phyloP scores from a whole-genome alignment of 2,329 filamentous ascomycete genomes.

The Fusarium liriodendri region DNA sequence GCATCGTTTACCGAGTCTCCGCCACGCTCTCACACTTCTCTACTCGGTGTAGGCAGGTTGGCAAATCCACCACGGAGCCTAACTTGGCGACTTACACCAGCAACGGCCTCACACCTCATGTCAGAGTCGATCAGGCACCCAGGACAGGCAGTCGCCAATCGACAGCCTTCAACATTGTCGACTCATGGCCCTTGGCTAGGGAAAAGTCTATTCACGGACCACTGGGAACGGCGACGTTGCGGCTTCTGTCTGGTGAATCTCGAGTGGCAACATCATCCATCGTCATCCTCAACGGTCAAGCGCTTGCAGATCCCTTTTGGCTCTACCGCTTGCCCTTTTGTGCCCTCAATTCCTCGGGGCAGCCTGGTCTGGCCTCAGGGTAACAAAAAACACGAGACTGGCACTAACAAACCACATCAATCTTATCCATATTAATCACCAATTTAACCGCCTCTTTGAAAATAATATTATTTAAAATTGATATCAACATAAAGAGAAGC shows the following conservation, averaged over 20 bases:
- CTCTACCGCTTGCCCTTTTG: neutral
- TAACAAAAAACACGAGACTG: no score
- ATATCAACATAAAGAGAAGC: no score
- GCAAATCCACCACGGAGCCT: neutral
- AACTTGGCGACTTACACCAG: neutral
- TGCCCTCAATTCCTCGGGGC: neutral
- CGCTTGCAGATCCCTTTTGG: conserved; percentile 1
- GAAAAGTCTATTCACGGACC: conserved; percentile 8
- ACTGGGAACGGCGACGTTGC: neutral
- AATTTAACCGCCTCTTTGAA: no score
- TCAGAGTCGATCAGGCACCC: neutral
- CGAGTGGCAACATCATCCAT: conserved; percentile 27
- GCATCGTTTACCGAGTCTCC: neutral
- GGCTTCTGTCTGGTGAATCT: neutral
- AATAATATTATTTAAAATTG: no score
- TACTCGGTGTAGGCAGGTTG: neutral
- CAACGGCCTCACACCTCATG: neutral
- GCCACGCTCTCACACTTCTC: neutral
- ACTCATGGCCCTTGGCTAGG: conserved; percentile 1
- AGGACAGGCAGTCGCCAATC: neutral
- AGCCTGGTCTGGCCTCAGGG: neutral
- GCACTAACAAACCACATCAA: no score
- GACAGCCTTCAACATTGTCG: neutral
- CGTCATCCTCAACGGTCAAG: conserved; percentile 29
- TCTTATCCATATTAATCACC: no score